phyloP scores from a whole-genome alignment of 2,329 filamentous ascomycete genomes.

The Dactylella cylindrospora region DNA sequence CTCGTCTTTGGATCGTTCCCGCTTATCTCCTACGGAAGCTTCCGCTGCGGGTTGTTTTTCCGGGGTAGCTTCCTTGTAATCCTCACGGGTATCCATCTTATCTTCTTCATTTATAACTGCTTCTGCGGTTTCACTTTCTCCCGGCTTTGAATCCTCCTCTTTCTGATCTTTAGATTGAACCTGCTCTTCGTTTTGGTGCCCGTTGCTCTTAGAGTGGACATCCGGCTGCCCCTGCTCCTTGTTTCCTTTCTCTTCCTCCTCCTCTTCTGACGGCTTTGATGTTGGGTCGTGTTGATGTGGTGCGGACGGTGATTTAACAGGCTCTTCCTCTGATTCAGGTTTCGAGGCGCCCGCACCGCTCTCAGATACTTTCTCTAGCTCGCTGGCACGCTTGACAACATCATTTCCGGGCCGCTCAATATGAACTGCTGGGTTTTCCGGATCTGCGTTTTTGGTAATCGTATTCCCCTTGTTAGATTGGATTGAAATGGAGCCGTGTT shows the following conservation, averaged over 20 bases:
- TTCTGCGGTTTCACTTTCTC: not conserved
- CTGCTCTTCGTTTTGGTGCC: not conserved
- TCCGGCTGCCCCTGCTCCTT: not conserved
- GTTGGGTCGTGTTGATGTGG: not conserved
- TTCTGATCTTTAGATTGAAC: not conserved
- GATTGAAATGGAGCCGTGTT: conserved; percentile 63
- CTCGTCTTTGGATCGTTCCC: conserved; percentile 8
- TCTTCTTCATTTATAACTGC: not conserved
- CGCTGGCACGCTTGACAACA: conserved; percentile 58
- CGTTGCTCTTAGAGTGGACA: conserved; percentile 19
- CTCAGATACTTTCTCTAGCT: conserved; percentile 53
- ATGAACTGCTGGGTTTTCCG: conserved; percentile 63
- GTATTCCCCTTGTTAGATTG: conserved; percentile 64
- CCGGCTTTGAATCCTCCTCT: not conserved
- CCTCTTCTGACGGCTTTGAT: not conserved
- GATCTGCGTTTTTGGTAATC: conserved; percentile 64
- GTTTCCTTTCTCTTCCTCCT: not conserved
- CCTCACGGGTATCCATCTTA: conserved; percentile 23
- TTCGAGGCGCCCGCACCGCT: not conserved
- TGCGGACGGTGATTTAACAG: not conserved
- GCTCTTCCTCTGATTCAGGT: not conserved
- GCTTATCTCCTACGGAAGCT: conserved; percentile 30
- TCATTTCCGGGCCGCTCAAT: conserved; percentile 64
- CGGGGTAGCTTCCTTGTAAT: conserved; percentile 5
- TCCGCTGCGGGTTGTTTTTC: conserved; percentile 14